Evolutionary conservation across 306 rosid species (phyloP).

Genomic region (Prosopis cineraria): DNA sequence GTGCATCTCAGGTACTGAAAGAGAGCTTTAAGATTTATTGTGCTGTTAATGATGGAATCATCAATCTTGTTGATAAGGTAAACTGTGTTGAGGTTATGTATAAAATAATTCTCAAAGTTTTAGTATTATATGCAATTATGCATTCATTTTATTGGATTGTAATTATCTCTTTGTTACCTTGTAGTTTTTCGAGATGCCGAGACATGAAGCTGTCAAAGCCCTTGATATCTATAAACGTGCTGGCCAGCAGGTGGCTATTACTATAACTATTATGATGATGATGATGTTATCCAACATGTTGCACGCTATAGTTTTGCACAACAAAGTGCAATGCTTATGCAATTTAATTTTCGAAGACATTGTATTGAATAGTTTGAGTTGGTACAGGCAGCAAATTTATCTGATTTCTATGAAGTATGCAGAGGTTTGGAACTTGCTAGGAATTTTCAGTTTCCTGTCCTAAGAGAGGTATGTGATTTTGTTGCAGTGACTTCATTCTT

Average conservation of each 20-base stretch:
- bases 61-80: constrained; percentile 98
- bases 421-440: constrained; percentile 97
- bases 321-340: background rate
- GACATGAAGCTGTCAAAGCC: constrained; percentile 95
- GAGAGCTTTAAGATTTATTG: constrained; percentile 92
- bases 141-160: constrained; percentile 26
- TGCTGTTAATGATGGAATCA: constrained; percentile 95
- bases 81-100: constrained; percentile 22
- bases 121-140: constrained; percentile 1
- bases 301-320: background rate
- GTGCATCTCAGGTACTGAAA: constrained; percentile 73
- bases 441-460: constrained; percentile 96
- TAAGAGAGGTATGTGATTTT: constrained; percentile 71
- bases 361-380: constrained; percentile 29
- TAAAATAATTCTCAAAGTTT: background rate
- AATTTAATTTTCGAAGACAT: constrained; percentile 27
- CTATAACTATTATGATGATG: background rate
- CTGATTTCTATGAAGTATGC: constrained; percentile 91
- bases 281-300: background rate
- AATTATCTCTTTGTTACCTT: constrained; percentile 22
- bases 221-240: constrained; percentile 95
- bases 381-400: constrained; percentile 81
- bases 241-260: constrained; percentile 88
- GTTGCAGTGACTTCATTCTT: constrained; percentile 20
- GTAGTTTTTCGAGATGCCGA: constrained; percentile 99